Evolutionary conservation across 176 grass and related monocot species (phyloP), one percentile per base, ranked within the genome.

Genomic region (Juncus effusus): DNA sequence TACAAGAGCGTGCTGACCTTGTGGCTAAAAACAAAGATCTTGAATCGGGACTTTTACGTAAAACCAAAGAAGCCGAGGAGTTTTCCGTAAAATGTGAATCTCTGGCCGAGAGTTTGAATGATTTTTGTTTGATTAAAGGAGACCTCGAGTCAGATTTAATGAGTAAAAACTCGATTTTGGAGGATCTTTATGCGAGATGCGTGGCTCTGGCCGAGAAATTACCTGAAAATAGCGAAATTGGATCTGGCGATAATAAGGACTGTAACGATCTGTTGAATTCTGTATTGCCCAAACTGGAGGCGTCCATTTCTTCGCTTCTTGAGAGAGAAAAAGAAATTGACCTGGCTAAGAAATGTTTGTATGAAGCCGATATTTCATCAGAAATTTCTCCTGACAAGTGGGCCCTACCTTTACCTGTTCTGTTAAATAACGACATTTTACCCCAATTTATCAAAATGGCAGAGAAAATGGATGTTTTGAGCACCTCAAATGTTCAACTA

Each of bases 31-130:
- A 77, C 70, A 74, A 65, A 36, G 83, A 84, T 39, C 56, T 97
- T 63, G 85, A 99, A 53, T 78, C 67, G 10, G 76, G 67, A 45
- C 63, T 99, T 54, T 69, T 74, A 45, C 74, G 52, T 62, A 92
- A 93, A 93, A 84, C 78, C 51, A 55, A 89, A 86, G 85, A 93
- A 84, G 64, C 74, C 53, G 80, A 93, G 83, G 88, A 86, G 40
- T 71, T 92, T 60, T 86, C 64, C 10, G 66, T 70, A 75, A 83
- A 76, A 74, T 96, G 69, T 78, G 77, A 76, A 68, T 77, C 83
- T 84, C 61, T 90, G 56, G 67, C 62, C 45, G 77, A 99, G 69
- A 82, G 78, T 62, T 59, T 84, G 73, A 77, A 92, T 65, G 83
- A 93, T 47, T 57, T 86, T 61, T 86, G 61, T 61, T 54, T 80